Evolutionary conservation across 805 yeast genomes (phyloP).

Genomic region (Yarrowia keelungensis): DNA sequence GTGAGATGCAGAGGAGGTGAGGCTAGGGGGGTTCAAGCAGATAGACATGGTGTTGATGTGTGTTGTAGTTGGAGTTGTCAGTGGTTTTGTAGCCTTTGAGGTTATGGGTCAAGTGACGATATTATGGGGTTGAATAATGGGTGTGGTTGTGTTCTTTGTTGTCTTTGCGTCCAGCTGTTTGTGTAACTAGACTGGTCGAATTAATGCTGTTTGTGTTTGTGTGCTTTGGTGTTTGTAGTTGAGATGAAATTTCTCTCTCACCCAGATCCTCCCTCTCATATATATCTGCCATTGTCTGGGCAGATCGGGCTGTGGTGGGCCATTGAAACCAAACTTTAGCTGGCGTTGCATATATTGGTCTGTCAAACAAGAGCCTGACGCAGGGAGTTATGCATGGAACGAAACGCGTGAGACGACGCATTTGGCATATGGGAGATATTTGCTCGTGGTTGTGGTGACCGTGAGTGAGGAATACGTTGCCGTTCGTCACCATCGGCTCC

Average conservation of each 20-base stretch:
- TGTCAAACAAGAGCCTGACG: conserved; percentile 25
- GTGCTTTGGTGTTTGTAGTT: too few species aligned
- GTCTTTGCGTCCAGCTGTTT: too few species aligned
- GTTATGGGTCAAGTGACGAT: too few species aligned
- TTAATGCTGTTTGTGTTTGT: background rate
- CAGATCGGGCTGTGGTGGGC: conserved; percentile 34
- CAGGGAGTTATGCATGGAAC: conserved; percentile 27
- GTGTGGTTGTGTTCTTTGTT: background rate
- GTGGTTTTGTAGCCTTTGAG: too few species aligned
- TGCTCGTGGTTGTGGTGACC: too few species aligned
- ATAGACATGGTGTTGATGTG: conserved; percentile 3
- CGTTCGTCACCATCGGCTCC: too few species aligned
- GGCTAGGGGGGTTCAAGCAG: conserved; percentile 21
- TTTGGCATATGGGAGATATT: too few species aligned
- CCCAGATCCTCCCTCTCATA: background rate
- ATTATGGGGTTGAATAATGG: too few species aligned
- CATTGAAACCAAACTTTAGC: conserved; percentile 5
- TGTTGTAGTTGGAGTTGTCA: background rate
- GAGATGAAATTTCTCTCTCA: background rate
- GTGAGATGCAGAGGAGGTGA: background rate
- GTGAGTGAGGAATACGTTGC: too few species aligned
- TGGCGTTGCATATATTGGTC: conserved; percentile 14
- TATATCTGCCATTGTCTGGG: conserved; percentile 4
- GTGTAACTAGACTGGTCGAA: background rate
- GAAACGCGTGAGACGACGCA: conserved; percentile 1